phyloP scores from a whole-genome alignment of 345 rosid genomes.

The Eucalyptus pauciflora region DNA sequence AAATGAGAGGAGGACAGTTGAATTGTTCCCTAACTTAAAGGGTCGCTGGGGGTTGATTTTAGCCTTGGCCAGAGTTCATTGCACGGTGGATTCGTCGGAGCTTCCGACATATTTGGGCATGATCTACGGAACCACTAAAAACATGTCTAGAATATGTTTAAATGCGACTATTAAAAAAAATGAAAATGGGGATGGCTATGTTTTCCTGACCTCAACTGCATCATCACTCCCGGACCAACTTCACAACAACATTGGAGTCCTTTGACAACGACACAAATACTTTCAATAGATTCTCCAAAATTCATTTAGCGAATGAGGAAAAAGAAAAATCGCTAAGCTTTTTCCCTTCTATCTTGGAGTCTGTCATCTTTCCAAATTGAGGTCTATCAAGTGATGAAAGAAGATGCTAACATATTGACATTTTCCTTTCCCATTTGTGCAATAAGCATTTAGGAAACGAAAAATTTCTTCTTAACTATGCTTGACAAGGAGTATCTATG shows the following conservation, averaged over 20 bases:
- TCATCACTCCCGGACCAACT: background rate
- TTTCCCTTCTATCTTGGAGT: too few species aligned
- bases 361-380: background rate
- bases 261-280: background rate
- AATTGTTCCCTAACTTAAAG: background rate
- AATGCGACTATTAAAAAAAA: background rate
- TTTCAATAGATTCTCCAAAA: background rate
- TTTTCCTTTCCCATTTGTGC: background rate
- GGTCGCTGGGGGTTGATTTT: background rate
- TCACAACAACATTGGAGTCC: background rate
- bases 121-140: background rate
- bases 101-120: background rate
- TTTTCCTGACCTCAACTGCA: background rate
- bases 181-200: background rate
- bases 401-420: background rate
- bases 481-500: background rate
- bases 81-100: background rate
- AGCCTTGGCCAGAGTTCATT: background rate
- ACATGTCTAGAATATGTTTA: background rate
- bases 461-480: background rate
- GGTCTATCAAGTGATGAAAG: background rate
- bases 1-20: background rate
- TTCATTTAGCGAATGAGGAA: background rate
- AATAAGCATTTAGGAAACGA: background rate
- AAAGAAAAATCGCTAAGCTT: too few species aligned